Percentiles rank a stretch among this genome's conserved stretches.
Conservation (phyloP, 129 eudicot genomes). For the Ambrosia artemisiifolia region DNA sequence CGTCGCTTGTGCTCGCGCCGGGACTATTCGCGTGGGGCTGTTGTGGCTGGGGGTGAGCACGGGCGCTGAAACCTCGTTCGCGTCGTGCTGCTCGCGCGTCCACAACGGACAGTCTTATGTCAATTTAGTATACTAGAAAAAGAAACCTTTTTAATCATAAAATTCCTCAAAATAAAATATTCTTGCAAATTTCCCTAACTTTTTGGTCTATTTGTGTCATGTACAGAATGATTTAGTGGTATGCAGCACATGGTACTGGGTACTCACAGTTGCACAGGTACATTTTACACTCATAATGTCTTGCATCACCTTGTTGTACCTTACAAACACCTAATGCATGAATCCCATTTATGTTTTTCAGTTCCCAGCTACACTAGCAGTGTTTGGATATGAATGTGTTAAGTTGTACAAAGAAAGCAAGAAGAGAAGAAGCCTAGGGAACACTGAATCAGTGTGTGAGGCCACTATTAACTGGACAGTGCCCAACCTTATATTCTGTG, state of each 20-base stretch:
- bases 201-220: conserved; percentile 10
- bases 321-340: neutral
- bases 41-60: no score
- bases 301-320: neutral
- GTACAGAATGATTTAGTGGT: conserved; percentile 62
- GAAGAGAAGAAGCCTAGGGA: conserved; percentile 57
- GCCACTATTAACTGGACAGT: conserved; percentile 79
- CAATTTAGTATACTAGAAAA: neutral
- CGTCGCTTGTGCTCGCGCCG: no score
- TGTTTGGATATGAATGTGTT: conserved; percentile 70
- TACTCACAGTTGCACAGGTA: conserved; percentile 82
- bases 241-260: conserved; percentile 85
- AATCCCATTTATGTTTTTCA: conserved; percentile 20
- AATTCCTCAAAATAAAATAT: neutral
- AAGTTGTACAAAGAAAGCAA: conserved; percentile 64
- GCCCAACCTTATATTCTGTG: conserved; percentile 66
- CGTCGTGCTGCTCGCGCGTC: no score
- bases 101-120: no score
- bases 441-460: conserved; percentile 64
- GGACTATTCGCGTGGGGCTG: no score
- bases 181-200: neutral
- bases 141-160: neutral
- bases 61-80: no score
- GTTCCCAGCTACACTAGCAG: conserved; percentile 82
- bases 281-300: neutral